These are phyloP conservation scores for Styphnolobium japonicum DNA, from an alignment of 306 rosid genomes.

Conservation along the genomic window DNA sequence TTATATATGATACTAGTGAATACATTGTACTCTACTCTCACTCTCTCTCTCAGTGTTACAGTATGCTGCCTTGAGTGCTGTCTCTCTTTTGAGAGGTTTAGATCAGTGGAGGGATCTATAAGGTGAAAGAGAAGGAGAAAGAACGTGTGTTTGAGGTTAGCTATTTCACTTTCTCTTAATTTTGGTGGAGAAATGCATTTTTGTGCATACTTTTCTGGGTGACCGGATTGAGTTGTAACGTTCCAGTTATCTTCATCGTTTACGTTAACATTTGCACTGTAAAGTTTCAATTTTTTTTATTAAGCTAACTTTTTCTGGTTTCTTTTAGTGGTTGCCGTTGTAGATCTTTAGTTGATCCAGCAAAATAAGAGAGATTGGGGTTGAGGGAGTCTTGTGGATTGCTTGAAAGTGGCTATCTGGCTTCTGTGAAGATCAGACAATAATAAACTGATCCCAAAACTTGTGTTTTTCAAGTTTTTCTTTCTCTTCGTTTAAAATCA, in stretches of 20 bases:
- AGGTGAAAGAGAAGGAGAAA: background rate
- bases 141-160: constrained; percentile 7
- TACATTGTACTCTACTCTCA: too few relatives aligned
- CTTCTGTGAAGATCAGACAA: constrained; percentile 9
- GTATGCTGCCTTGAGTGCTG: background rate
- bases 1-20: too few relatives aligned
- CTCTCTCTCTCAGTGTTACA: background rate
- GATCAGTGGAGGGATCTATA: constrained; percentile 16
- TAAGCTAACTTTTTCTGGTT: background rate
- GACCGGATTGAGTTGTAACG: constrained; percentile 9
- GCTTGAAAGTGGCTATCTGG: background rate
- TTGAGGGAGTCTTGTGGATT: background rate
- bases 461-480: background rate
- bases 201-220: background rate
- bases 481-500: background rate
- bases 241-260: background rate
- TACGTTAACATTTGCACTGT: background rate
- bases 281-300: constrained; percentile 21
- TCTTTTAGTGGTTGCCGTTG: background rate
- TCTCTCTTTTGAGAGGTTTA: background rate
- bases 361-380: constrained; percentile 2
- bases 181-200: background rate
- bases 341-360: constrained; percentile 36
- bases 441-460: background rate
- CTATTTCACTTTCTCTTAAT: background rate